phyloP scores from a whole-genome alignment of 352 stramenopile genomes.

The Pythium phragmiticola region DNA sequence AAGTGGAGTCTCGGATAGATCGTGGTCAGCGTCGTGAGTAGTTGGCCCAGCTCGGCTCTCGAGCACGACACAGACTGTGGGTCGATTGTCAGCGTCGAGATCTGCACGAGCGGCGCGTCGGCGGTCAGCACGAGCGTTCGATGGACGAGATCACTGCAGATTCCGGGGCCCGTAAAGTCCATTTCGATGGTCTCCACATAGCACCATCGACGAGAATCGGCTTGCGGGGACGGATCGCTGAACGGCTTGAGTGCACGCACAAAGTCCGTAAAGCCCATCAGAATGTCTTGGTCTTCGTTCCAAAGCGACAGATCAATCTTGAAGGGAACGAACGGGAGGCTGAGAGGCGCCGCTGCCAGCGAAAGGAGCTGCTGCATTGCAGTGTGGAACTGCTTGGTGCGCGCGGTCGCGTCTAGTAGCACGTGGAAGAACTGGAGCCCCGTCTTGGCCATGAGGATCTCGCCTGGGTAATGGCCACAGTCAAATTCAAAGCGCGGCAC shows the following conservation, averaged over 20 bases:
- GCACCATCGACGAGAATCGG: not conserved
- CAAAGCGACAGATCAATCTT: conserved; percentile 15
- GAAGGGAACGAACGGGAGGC: not conserved
- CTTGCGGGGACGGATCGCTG: not conserved
- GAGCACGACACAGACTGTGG: conserved; percentile 4
- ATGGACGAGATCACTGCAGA: conserved; percentile 8
- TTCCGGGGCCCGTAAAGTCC: conserved; percentile 7
- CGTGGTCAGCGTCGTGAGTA: not conserved
- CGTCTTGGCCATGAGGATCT: conserved; percentile 12
- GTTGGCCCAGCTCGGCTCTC: not conserved
- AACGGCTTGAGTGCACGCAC: conserved; percentile 7
- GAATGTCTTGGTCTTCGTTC: conserved; percentile 10
- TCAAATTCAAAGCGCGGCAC: conserved; percentile 20
- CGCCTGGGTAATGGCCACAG: conserved; percentile 6
- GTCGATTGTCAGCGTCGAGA: conserved; percentile 3
- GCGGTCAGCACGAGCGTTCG: not conserved
- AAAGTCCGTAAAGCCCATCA: conserved; percentile 10
- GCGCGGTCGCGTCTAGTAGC: not conserved
- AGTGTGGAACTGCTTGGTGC: conserved; percentile 5
- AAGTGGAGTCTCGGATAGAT: conserved; percentile 12
- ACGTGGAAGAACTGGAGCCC: conserved; percentile 14
- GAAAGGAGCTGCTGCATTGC: conserved; percentile 1
- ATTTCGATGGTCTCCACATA: conserved; percentile 14
- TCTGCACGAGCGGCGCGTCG: conserved; percentile 6
- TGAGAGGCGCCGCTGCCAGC: not conserved